Base-by-base conservation (phyloP, 257 asterid species). In the Mitragyna speciosa region DNA sequence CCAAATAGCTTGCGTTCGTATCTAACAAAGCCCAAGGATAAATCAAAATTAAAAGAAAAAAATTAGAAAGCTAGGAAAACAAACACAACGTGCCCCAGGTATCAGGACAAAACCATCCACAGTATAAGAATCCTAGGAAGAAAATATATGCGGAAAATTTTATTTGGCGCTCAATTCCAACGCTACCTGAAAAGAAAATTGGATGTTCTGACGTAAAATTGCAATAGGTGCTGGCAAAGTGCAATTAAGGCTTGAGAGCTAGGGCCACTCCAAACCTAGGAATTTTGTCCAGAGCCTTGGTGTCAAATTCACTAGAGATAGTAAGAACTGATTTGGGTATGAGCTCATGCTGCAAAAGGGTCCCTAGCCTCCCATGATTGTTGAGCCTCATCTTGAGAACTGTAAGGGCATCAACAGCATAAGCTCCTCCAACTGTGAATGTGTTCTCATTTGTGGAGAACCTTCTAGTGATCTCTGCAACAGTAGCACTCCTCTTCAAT, bases 371-470 rank as follows among this genome's bases (percentile, higher is more conserved):
- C 56, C 97, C 96, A 41, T 92, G 92, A 76, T 92, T 92, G 86
- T 92, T 92, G 56, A 92, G 97, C 91, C 90, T 92, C 85, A 87
- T 52, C 70, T 92, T 91, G 82, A 91, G 88, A 15, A 66, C 76
- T 48, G 97, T 91, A 79, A 87, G 86, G 83, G 80, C 73, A 87
- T 91, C 94, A n/a, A 92, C 80, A 39, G 94, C 92, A 77, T 84
- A 82, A 17, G 93, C 85, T 63, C 96, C 96, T 84, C 97, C 97
- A 73, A 92, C 92, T 0, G 97, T 92, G 82, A 91, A 87, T 10
- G 94, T 89, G 83, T 91, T 92, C 88, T 92, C 94, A 48, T 92
- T 92, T 15, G 93, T 88, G 68, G 97, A 92, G 88, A 92, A 88
- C 84, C 83, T 90, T 73, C 96, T 77, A 68, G 89, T 75, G 72